Percentiles rank a stretch among this genome's conserved stretches.
phyloP scores from a whole-genome alignment of 306 rosid species.

The Glycine latifolia region DNA sequence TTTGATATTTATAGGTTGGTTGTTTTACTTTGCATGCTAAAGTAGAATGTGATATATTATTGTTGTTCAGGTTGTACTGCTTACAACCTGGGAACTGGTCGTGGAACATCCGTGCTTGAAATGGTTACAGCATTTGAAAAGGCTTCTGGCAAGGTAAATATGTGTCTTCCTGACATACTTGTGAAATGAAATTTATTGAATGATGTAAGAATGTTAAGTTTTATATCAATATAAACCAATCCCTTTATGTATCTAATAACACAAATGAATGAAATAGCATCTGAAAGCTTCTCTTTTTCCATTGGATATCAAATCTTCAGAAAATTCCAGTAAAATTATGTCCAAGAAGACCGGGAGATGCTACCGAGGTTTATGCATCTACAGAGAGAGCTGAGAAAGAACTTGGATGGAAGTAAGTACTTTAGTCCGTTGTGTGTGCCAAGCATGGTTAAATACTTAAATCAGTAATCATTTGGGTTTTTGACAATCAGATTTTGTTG shows the following conservation, averaged over 20 bases:
- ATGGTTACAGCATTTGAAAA: conserved; percentile 93
- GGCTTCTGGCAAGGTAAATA: conserved; percentile 82
- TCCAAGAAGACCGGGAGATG: conserved; percentile 91
- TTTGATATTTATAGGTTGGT: conserved; percentile 6
- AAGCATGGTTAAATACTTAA: conserved; percentile 7
- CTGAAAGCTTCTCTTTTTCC: conserved; percentile 19
- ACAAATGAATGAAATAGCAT: conserved; percentile 11
- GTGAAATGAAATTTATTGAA: background rate
- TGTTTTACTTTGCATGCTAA: conserved; percentile 21
- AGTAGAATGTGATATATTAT: conserved; percentile 33
- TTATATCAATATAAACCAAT: background rate
- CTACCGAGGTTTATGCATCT: conserved; percentile 90
- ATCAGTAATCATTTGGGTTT: conserved; percentile 24
- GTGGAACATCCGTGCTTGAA: conserved; percentile 91
- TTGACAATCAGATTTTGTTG: conserved; percentile 21
- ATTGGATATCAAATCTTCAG: conserved; percentile 49
- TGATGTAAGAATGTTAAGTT: background rate
- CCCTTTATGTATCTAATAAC: background rate
- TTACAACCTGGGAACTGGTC: conserved; percentile 91
- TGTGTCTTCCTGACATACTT: background rate
- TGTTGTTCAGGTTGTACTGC: conserved; percentile 78
- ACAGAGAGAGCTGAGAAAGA: conserved; percentile 85
- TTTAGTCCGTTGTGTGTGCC: background rate
- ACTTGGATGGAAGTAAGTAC: conserved; percentile 89
- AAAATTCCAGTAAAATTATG: conserved; percentile 80